Conservation (phyloP, 1,284 basidiomycete species). For the Fomitiporia mediterranea region DNA sequence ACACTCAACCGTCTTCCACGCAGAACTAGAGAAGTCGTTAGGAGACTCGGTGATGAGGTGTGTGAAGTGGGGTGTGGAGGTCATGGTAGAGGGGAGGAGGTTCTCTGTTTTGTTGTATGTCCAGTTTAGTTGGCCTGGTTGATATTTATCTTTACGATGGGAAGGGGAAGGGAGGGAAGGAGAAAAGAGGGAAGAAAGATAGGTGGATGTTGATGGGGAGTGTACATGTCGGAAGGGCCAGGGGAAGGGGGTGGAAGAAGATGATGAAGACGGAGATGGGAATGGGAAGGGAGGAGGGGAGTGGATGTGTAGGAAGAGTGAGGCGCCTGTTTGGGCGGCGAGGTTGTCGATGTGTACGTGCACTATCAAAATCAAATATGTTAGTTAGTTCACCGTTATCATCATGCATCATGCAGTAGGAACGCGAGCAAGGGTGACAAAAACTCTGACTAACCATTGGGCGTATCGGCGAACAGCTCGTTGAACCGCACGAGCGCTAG, state of each 20-base stretch:
- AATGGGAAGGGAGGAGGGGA: constrained; percentile 50
- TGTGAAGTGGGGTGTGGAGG: constrained; percentile 41
- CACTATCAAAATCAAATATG: constrained; percentile 33
- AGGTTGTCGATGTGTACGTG: constrained; percentile 78
- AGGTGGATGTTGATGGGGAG: too few species aligned
- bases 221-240: too few species aligned
- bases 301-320: constrained; percentile 78
- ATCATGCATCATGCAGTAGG: not conserved
- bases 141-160: too few species aligned
- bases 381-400: not conserved
- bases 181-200: too few species aligned
- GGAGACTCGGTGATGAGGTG: constrained; percentile 54
- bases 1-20: constrained; percentile 38
- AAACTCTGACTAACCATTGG: constrained; percentile 29
- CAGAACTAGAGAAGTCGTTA: constrained; percentile 18
- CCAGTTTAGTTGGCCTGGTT: constrained; percentile 45
- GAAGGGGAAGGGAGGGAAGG: too few species aligned
- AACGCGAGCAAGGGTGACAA: not conserved
- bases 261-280: constrained; percentile 19
- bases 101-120: constrained; percentile 78
- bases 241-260: too few species aligned
- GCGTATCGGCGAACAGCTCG: constrained; percentile 33
- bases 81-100: constrained; percentile 41
- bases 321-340: constrained; percentile 87
- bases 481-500: constrained; percentile 67